phyloP scores from a whole-genome alignment of 768 basidiomycete species.

The Lentinula edodes region DNA sequence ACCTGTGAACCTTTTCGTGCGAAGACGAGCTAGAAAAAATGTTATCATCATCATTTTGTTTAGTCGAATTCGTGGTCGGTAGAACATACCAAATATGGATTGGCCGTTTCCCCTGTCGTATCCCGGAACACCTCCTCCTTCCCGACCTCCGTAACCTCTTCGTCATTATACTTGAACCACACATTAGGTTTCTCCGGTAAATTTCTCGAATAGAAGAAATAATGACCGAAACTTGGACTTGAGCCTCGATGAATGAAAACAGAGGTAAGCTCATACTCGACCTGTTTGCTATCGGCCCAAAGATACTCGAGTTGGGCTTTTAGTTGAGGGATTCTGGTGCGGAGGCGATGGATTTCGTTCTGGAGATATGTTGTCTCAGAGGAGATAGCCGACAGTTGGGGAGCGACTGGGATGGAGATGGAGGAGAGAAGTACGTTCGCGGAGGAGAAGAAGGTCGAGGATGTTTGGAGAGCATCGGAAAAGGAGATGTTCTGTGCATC shows the following conservation, averaged over 20 bases:
- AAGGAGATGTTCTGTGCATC: constrained; percentile 55
- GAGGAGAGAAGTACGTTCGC: constrained; percentile 37
- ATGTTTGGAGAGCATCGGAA: constrained; percentile 46
- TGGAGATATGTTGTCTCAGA: constrained; percentile 49
- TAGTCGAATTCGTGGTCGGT: neutral
- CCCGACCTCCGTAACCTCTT: constrained; percentile 68
- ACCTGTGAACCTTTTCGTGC: constrained; percentile 74
- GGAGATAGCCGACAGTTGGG: constrained; percentile 23
- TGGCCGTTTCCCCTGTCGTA: constrained; percentile 87
- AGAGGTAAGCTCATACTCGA: constrained; percentile 85
- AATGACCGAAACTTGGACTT: constrained; percentile 85
- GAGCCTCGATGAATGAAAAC: constrained; percentile 94
- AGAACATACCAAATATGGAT: constrained; percentile 74
- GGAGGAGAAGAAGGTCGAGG: constrained; percentile 55
- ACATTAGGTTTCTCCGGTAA: constrained; percentile 73
- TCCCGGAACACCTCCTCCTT: constrained; percentile 85
- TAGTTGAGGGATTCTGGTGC: constrained; percentile 41
- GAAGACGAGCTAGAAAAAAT: constrained; percentile 62
- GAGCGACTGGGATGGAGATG: constrained; percentile 46
- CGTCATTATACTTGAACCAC: constrained; percentile 98
- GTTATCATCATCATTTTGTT: neutral
- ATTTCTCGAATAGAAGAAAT: constrained; percentile 92
- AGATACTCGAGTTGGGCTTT: constrained; percentile 68
- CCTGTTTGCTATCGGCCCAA: constrained; percentile 63
- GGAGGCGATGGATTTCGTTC: constrained; percentile 52